phyloP scores from a whole-genome alignment of 2,329 filamentous ascomycete genomes.

The Cryphonectria nitschkei region DNA sequence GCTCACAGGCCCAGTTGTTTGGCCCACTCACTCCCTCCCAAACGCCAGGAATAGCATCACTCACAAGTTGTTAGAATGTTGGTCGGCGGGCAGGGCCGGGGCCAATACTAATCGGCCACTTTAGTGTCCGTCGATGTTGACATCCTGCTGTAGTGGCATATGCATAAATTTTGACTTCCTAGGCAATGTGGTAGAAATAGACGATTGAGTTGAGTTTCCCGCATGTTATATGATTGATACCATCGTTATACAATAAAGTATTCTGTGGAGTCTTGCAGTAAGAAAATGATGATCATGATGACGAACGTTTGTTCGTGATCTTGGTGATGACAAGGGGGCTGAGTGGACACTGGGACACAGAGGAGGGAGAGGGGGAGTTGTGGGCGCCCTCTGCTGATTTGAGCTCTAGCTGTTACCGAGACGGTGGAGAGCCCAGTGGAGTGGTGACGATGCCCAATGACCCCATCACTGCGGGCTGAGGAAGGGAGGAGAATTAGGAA shows the following conservation, averaged over 20 bases:
- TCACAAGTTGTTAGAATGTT: not conserved
- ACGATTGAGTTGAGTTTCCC: not conserved
- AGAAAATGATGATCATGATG: not conserved
- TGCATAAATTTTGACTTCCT: not conserved
- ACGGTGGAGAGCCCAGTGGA: conserved; percentile 3
- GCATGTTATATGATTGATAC: not conserved
- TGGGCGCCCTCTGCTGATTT: not conserved
- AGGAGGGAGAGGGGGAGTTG: no score
- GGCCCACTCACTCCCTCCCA: not conserved
- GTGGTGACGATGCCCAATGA: conserved; percentile 6
- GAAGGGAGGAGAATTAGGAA: not conserved
- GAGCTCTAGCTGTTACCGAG: not conserved
- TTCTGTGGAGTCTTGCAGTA: not conserved
- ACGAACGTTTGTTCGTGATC: not conserved
- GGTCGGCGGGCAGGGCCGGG: conserved; percentile 10
- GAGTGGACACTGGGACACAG: not conserved
- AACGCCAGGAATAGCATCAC: conserved; percentile 5
- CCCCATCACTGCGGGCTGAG: conserved; percentile 6
- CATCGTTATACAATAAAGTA: not conserved
- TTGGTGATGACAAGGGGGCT: not conserved
- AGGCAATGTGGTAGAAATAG: not conserved
- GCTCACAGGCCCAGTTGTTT: not conserved
- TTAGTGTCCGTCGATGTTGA: not conserved
- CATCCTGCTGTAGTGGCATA: not conserved
- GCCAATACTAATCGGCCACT: not conserved